Evolutionary conservation across 225 moss, liverwort and hornwort genomes (phyloP), one percentile per base, ranked within the genome.

Genomic region (Straminergon stramineum): DNA sequence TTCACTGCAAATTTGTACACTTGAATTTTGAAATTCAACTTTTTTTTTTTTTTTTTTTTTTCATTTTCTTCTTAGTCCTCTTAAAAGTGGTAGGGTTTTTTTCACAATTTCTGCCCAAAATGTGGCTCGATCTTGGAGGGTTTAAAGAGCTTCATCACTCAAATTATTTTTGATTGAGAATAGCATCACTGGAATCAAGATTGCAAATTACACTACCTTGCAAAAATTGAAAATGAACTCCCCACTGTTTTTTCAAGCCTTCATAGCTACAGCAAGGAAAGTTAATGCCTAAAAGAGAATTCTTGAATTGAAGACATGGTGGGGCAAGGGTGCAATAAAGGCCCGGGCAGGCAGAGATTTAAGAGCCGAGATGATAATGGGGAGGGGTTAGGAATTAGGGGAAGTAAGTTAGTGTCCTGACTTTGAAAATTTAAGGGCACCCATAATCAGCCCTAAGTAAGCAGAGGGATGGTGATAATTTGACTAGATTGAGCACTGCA

Each of bases 401-500:
- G 91, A 39, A 31, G 89, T 43, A 77, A 77, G 77, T 77, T 53
- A 45, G 84, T 81, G 90, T 93, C 90, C 91, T 90, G 91, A 43
- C 87, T 63, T 81, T 30, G 80, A 17, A 61, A 91, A 84, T 58
- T 93, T 66, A 89, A 87, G 91, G 83, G 63, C 86, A 10, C 81
- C 90, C 91, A 93, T 91, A 91, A 93, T 91, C 91, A 90, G 88
- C 55, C 80, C 91, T 93, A 91, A 91, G 90, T 93, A 86, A 87
- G 63, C 75, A 22, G 86, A 79, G 87, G 48, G 86, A 81, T 57
- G 88, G 91, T 89, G 91, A 93, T 92, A 93, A 92, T 89, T 84
- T 93, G 93, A 92, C 90, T 82, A 89, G 90, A 93, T 93, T 93
- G 93, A 77, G 81, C 85, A 81, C 92, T 92, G 89, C 82, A 85